Evolutionary conservation across 306 rosid genomes (phyloP).

Genomic region (Cucurbita ficifolia): DNA sequence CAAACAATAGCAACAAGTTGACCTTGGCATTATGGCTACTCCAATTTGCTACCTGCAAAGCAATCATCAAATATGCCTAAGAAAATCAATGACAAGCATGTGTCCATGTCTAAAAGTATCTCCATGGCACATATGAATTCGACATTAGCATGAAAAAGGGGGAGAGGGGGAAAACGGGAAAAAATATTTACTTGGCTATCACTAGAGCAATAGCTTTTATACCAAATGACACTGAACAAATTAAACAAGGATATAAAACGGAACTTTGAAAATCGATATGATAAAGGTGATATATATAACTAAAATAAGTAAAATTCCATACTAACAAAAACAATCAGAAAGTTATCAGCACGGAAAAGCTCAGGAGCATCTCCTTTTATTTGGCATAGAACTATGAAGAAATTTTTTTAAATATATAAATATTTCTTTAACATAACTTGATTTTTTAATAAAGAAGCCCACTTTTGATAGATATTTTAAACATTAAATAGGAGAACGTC

Average conservation of each 20-base stretch:
- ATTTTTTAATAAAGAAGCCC: background rate
- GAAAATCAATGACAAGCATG: background rate
- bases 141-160: background rate
- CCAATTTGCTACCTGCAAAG: constrained; percentile 64
- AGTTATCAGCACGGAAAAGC: background rate
- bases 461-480: background rate
- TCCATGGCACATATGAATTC: background rate
- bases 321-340: background rate
- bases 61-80: background rate
- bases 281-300: background rate
- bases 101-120: background rate
- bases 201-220: background rate
- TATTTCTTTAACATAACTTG: background rate
- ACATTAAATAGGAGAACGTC: background rate
- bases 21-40: constrained; percentile 53
- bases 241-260: background rate
- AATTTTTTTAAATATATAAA: background rate
- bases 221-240: background rate
- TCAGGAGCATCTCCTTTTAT: background rate
- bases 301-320: background rate
- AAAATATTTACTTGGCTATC: background rate
- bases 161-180: background rate
- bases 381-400: background rate
- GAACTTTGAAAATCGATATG: background rate
- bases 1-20: constrained; percentile 53